Evolutionary conservation across 441 rosid genomes (phyloP), one percentile per base, ranked within the genome.

Genomic region (Heliophila coronopifolia): DNA sequence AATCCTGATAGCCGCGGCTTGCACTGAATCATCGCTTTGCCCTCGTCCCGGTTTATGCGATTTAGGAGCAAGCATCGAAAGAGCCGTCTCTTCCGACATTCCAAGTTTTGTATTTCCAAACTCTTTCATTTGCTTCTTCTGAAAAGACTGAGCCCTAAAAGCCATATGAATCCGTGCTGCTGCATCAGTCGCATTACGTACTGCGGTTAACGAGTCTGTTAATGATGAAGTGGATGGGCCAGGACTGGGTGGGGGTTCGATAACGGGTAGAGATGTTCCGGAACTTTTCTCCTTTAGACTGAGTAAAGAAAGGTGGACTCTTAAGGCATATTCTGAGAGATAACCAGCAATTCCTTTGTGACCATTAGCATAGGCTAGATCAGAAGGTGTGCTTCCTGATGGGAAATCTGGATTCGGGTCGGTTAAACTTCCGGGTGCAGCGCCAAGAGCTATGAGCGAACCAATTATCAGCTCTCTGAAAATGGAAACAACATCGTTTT

Each of bases 321-420:
- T 71, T 69, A 84, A 65, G 55, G 77, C 67, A 66, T 71, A 82
- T 59, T 81, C 95, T 9, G 95, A 92, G 51, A 90, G 98, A 67
- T 71, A 90, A 50, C 87, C 98, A 13, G 94, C 81, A 35, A 86
- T 90, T 65, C 97, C 97, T 78, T 84, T 90, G 75, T 86, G 86
- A 32, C 94, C 89, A 47, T 74, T 81, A 39, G 75, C 72, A 38
- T 86, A 81, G 45, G 98, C 98, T 30, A 90, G 68, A 63, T 90
- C 98, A 22, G 98, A 86, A 42, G 98, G 83, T 45, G 94, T 77
- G 69, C 76, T 73, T 58, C 86, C 84, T n/a, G 71, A 39, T 35
- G 88, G 83, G 59, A 74, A 71, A 67, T 65, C 54, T 27, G 93
- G 90, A 17, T 81, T 76, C 32, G 98, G 98, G 65, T 90, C 90